Conservation (phyloP, 805 yeast genomes). For the Alloascoidea hylecoeti region DNA sequence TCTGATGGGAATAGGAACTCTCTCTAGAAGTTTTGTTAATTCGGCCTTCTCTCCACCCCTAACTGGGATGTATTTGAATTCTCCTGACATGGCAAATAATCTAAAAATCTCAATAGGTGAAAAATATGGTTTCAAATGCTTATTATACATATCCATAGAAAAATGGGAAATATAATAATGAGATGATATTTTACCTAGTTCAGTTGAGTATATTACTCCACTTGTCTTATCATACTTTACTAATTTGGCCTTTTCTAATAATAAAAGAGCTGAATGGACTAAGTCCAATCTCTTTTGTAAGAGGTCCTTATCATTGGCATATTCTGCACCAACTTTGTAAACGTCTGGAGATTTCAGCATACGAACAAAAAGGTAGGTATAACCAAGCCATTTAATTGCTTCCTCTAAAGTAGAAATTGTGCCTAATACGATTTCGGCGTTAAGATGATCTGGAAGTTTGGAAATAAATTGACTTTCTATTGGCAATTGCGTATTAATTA, state of each 20-base stretch:
- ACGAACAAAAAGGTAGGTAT: conserved; percentile 66
- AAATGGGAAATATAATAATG: conserved; percentile 68
- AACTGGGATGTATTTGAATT: conserved; percentile 71
- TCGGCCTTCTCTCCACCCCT: conserved; percentile 79
- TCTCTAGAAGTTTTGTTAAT: conserved; percentile 48
- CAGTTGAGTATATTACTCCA: conserved; percentile 42
- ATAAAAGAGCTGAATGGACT: conserved; percentile 59
- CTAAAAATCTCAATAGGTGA: conserved; percentile 63
- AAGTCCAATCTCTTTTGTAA: conserved; percentile 47
- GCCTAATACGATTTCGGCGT: conserved; percentile 81
- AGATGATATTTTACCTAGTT: conserved; percentile 74
- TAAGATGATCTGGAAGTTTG: conserved; percentile 56
- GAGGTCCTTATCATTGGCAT: conserved; percentile 33
- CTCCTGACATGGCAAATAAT: conserved; percentile 70
- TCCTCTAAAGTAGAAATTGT: conserved; percentile 43
- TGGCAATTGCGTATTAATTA: conserved; percentile 83
- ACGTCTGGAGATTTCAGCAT: conserved; percentile 60
- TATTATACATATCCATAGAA: conserved; percentile 57
- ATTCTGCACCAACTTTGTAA: conserved; percentile 63
- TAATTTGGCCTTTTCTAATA: conserved; percentile 42
- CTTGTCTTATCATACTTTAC: conserved; percentile 37
- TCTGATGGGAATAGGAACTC: conserved; percentile 77
- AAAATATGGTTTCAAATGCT: conserved; percentile 46
- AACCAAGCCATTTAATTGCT: conserved; percentile 70
- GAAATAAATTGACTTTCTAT: conserved; percentile 79